Percentiles rank a stretch among this genome's conserved stretches.
phyloP scores from a whole-genome alignment of 2,329 filamentous ascomycete genomes.

The Hypoxylon sp. region DNA sequence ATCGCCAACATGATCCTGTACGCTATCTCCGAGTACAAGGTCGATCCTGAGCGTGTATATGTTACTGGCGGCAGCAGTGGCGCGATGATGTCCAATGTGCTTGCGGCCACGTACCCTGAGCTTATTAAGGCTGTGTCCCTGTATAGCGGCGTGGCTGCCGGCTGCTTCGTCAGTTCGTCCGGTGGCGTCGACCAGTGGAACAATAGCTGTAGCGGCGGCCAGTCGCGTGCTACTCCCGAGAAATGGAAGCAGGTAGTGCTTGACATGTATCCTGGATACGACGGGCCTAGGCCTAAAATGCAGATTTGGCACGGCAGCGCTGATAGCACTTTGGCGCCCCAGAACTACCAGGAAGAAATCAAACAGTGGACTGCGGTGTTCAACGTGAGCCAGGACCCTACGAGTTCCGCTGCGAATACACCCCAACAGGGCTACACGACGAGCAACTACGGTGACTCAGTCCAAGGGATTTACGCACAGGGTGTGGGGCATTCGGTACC shows the following conservation, averaged over 20 bases:
- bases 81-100: conserved; percentile 57
- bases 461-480: conserved; percentile 54
- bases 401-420: conserved; percentile 50
- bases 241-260: conserved; percentile 62
- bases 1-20: conserved; percentile 56
- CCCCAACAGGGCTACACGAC: conserved; percentile 56
- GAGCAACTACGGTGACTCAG: conserved; percentile 54
- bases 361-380: conserved; percentile 68
- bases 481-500: conserved; percentile 53
- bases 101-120: conserved; percentile 59
- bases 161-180: conserved; percentile 56
- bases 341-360: conserved; percentile 69
- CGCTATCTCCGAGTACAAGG: conserved; percentile 51
- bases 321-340: conserved; percentile 63
- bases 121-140: conserved; percentile 55
- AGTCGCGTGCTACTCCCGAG: conserved; percentile 57
- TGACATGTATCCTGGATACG: conserved; percentile 63
- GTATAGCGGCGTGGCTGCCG: conserved; percentile 58
- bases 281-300: conserved; percentile 64
- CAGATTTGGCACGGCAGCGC: conserved; percentile 68
- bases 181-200: conserved; percentile 64
- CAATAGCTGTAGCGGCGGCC: conserved; percentile 61
- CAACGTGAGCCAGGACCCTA: conserved; percentile 54
- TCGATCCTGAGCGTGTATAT: conserved; percentile 50
- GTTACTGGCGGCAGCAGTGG: conserved; percentile 55